Evolutionary conservation across 1,284 basidiomycete genomes (phyloP).

Genomic region (Cutaneotrichosporon cyanovorans): DNA sequence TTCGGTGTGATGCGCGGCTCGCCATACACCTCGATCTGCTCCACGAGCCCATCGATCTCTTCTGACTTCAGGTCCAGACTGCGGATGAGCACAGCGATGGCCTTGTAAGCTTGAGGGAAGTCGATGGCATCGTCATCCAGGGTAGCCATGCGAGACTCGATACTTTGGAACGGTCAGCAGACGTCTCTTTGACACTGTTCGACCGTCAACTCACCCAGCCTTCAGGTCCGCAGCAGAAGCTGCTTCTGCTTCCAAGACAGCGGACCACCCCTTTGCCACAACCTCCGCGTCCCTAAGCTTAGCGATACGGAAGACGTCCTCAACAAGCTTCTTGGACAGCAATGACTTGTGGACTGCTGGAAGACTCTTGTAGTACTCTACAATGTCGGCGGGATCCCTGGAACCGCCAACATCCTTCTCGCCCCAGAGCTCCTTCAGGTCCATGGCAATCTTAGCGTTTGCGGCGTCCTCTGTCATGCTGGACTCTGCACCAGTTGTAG

Average conservation of each 20-base stretch:
- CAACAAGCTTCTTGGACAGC: conserved; percentile 66
- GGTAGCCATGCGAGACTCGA: conserved; percentile 60
- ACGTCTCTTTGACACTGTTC: background rate
- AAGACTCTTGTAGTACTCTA: conserved; percentile 63
- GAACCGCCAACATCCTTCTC: conserved; percentile 44
- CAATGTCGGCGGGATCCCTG: conserved; percentile 42
- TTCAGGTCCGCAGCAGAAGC: conserved; percentile 55
- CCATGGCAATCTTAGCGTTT: conserved; percentile 61
- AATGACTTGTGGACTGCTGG: conserved; percentile 51
- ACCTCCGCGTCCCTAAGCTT: conserved; percentile 78
- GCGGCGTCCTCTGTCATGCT: conserved; percentile 63
- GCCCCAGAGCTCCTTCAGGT: conserved; percentile 50
- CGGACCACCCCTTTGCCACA: conserved; percentile 54
- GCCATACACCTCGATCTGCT: conserved; percentile 37
- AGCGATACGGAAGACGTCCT: conserved; percentile 79
- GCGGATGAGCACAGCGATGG: conserved; percentile 66
- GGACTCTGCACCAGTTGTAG: conserved; percentile 49
- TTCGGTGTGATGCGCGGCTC: conserved; percentile 36
- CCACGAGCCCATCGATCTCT: conserved; percentile 53
- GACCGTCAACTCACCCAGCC: conserved; percentile 41
- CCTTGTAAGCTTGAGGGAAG: conserved; percentile 72
- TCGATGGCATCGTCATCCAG: conserved; percentile 84
- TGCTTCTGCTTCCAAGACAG: conserved; percentile 53
- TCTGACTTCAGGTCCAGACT: conserved; percentile 53
- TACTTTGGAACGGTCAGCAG: conserved; percentile 46